Evolutionary conservation across 352 stramenopile genomes (phyloP).

Genomic region (Nannochloropsis limnetica): DNA sequence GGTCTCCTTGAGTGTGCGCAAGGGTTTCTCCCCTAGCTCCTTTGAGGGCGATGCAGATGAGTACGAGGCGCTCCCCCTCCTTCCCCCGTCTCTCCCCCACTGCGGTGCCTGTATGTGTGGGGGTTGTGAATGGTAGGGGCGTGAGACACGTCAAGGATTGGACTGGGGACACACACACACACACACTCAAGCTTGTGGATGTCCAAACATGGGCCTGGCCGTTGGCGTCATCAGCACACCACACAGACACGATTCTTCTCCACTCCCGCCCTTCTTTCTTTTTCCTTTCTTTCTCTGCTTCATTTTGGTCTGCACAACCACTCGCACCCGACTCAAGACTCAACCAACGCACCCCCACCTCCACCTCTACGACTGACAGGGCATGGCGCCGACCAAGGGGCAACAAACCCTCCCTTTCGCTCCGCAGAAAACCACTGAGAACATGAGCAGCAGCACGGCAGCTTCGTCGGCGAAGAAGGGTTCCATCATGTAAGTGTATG

Average conservation of each 20-base stretch:
- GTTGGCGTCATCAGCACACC: too few species aligned
- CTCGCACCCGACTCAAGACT: too few species aligned
- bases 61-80: too few species aligned
- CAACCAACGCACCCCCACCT: too few species aligned
- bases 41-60: too few species aligned
- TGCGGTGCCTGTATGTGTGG: neutral
- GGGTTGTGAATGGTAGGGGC: neutral
- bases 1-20: neutral
- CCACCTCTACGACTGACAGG: too few species aligned
- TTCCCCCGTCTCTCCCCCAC: neutral
- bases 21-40: neutral
- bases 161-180: neutral
- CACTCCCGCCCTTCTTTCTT: too few species aligned
- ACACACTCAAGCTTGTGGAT: neutral
- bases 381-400: constrained; percentile 13
- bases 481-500: constrained; percentile 34
- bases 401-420: neutral
- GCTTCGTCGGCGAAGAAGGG: neutral
- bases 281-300: too few species aligned
- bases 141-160: neutral
- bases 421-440: neutral
- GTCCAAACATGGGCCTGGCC: neutral
- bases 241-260: too few species aligned
- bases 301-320: too few species aligned
- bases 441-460: neutral